phyloP scores from a whole-genome alignment of 2,329 filamentous ascomycete species.

The Trichophaea hybrida region DNA sequence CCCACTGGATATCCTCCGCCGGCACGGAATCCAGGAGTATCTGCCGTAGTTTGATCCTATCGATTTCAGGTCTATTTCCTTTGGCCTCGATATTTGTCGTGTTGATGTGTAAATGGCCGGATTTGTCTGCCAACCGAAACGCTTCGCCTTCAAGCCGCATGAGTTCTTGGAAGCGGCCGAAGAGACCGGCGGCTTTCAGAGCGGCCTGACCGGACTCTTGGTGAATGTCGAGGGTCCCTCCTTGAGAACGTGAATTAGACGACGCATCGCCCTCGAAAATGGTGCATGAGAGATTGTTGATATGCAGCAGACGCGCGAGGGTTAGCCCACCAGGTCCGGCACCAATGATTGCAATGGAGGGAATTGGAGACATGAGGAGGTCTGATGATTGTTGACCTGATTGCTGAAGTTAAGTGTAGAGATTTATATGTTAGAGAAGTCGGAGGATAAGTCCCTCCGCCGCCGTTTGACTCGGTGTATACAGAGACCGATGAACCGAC shows the following conservation, averaged over 20 bases:
- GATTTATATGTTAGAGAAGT: too few species aligned
- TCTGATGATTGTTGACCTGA: neutral
- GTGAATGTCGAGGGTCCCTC: slow-evolving; percentile 43
- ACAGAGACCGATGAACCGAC: too few species aligned
- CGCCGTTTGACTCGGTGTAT: too few species aligned
- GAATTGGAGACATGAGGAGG: neutral
- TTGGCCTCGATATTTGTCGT: slow-evolving; percentile 29
- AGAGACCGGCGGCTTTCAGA: slow-evolving; percentile 38
- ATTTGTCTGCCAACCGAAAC: slow-evolving; percentile 35
- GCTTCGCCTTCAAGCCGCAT: slow-evolving; percentile 42
- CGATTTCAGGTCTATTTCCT: neutral
- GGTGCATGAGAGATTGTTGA: slow-evolving; percentile 28
- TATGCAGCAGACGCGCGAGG: slow-evolving; percentile 40
- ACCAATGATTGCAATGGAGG: slow-evolving; percentile 37
- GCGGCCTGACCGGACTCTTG: slow-evolving; percentile 39
- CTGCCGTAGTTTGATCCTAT: neutral
- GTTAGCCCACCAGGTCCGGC: slow-evolving; percentile 39
- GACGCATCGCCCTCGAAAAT: slow-evolving; percentile 39
- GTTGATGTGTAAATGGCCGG: slow-evolving; percentile 18
- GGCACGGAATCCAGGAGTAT: neutral
- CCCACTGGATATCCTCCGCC: slow-evolving; percentile 35
- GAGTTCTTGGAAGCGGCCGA: slow-evolving; percentile 37
- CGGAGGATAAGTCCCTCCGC: too few species aligned
- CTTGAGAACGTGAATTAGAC: slow-evolving; percentile 37
- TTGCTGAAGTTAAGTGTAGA: too few species aligned